Base-by-base conservation (phyloP, 179 eudicot genomes). In the Nepenthes alata region DNA sequence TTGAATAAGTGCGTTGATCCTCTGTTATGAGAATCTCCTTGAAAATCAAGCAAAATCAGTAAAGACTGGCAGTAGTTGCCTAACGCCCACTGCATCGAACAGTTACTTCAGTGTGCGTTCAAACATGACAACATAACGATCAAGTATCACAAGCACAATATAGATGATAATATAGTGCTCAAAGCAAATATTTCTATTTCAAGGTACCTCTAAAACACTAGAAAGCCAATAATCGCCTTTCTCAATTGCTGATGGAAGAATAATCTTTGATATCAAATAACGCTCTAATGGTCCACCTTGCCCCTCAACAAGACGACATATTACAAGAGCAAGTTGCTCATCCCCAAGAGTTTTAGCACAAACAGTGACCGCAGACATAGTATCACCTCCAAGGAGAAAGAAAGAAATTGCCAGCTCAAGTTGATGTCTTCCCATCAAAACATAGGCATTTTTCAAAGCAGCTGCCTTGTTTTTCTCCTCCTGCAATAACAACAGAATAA, bases 311-410 rank as follows among this genome's bases (percentile, higher is more conserved):
- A 94, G 97, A 69, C 87, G 95, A 60, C 97, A 94, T 66, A 94
- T 79, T 57, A 94, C 97, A 73, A 94, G 88, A 64, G 95, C 97
- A 72, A 94, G 97, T 81, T 94, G 99, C 62, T 76, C 87, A 82
- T 94, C 97, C 55, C 97, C 94, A 55, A 90, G 89, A 72, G 63
- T 90, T 84, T 94, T 94, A 53, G 99, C 95, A 78, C 99, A 94
- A 34, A 94, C 86, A 72, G 77, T 80, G 13, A 90, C 73, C 37
- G 99, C 97, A 53, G 99, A 94, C 56, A 82, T 64, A 47, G 81
- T 68, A 81, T 94, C 99, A 60, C 97, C 99, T 62, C 97, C 97
- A 69, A 94, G 99, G 83, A 94, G 78, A 75, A 94, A 90, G 85
- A 94, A 94, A 64, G 97, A 97, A 68, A 75, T 73, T 59, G 99